phyloP scores from a whole-genome alignment of 1,139 yeast genomes.

The Diutina pseudorugosa region DNA sequence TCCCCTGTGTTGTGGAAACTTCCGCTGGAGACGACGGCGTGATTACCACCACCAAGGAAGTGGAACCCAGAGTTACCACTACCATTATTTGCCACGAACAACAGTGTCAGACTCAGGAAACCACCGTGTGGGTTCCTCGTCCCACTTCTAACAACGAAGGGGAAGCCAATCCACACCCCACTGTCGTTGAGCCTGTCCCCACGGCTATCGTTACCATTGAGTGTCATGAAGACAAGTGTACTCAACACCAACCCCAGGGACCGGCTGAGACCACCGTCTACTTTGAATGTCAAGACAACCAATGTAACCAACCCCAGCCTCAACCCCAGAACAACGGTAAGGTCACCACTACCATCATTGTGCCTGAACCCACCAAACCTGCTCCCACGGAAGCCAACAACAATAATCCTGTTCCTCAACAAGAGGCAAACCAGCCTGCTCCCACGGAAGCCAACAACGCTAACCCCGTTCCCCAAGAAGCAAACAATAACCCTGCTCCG shows the following conservation, averaged over 20 bases:
- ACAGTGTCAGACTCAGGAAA: neutral
- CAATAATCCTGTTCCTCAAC: too few species aligned
- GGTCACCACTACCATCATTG: neutral
- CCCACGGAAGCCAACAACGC: too few species aligned
- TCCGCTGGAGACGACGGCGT: neutral
- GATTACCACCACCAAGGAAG: neutral
- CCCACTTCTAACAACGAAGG: neutral
- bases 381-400: too few species aligned
- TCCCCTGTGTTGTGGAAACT: neutral
- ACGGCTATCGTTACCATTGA: neutral
- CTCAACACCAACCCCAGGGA: neutral
- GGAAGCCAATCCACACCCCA: neutral
- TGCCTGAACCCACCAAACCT: neutral
- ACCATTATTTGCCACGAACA: neutral
- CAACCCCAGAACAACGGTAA: too few species aligned
- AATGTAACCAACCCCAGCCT: neutral
- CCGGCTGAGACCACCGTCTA: neutral
- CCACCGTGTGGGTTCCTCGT: neutral
- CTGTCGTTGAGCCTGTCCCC: neutral
- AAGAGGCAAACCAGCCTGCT: too few species aligned
- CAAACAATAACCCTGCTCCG: too few species aligned
- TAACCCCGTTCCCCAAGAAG: too few species aligned
- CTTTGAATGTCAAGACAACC: neutral
- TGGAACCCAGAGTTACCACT: neutral
- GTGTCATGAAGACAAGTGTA: neutral